A percentile compares a stretch with the other conserved stretches of the same genome.
phyloP scores from a whole-genome alignment of 768 basidiomycete species.

The Lactifluus echinatus region DNA sequence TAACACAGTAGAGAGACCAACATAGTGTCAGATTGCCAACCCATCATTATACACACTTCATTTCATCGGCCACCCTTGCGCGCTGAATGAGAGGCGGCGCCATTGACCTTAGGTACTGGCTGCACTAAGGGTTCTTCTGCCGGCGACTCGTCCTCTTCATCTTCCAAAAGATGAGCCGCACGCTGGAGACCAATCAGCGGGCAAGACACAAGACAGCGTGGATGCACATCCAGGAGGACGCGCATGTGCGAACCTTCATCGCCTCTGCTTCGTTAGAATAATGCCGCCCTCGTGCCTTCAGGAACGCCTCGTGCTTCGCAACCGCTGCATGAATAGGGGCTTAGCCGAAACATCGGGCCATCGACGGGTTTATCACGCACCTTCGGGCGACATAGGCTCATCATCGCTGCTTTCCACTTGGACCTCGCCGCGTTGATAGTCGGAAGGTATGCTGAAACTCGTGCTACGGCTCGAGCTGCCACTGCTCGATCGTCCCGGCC shows the following conservation, averaged over 20 bases:
- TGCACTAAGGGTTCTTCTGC: background rate
- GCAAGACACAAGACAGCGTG: slow-evolving; percentile 12
- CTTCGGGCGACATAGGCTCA: slow-evolving; percentile 78
- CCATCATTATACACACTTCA: background rate
- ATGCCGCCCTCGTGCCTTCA: slow-evolving; percentile 72
- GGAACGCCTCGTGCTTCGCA: slow-evolving; percentile 74
- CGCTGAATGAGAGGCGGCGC: background rate
- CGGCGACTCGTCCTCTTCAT: slow-evolving; percentile 47
- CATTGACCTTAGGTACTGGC: background rate
- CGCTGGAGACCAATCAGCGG: slow-evolving; percentile 35
- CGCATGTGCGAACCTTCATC: slow-evolving; percentile 59
- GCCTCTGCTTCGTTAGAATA: slow-evolving; percentile 90
- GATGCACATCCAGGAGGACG: background rate
- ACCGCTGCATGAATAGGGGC: slow-evolving; percentile 42
- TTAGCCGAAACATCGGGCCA: background rate
- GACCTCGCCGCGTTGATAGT: slow-evolving; percentile 41
- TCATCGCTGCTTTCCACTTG: slow-evolving; percentile 47
- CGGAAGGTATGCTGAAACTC: slow-evolving; percentile 46
- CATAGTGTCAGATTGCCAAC: background rate
- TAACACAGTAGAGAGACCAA: background rate
- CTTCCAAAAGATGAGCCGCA: slow-evolving; percentile 52
- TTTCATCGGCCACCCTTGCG: background rate
- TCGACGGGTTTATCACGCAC: slow-evolving; percentile 37
- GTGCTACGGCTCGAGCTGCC: slow-evolving; percentile 68
- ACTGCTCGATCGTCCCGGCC: slow-evolving; percentile 47